Conservation (phyloP, 768 basidiomycete genomes). For the Chalciporus piperatus region DNA sequence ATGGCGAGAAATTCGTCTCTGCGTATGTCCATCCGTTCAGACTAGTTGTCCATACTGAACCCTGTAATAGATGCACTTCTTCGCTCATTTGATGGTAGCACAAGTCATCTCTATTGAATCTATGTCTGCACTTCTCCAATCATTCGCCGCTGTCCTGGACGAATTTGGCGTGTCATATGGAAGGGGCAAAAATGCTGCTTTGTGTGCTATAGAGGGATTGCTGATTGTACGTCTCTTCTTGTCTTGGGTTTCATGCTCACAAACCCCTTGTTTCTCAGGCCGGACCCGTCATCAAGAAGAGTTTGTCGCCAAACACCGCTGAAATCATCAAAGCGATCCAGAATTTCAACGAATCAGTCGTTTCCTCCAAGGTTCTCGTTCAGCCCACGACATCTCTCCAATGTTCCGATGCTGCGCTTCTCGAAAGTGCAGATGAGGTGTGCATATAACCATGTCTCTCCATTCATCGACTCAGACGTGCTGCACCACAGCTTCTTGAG, state of each 20-base stretch:
- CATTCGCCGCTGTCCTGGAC: conserved; percentile 83
- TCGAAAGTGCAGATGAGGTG: conserved; percentile 65
- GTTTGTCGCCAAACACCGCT: conserved; percentile 54
- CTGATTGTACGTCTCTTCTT: conserved; percentile 52
- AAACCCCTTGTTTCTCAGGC: conserved; percentile 41
- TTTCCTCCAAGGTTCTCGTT: conserved; percentile 60
- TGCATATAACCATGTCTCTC: not conserved
- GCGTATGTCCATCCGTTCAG: conserved; percentile 49
- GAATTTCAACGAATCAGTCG: conserved; percentile 61
- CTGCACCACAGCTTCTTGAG: conserved; percentile 62
- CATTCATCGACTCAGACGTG: conserved; percentile 3
- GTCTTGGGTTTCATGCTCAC: not conserved
- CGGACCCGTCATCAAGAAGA: conserved; percentile 62
- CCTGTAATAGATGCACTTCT: conserved; percentile 77
- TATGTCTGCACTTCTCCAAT: conserved; percentile 75
- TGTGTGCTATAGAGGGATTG: conserved; percentile 79
- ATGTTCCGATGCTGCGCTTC: conserved; percentile 34
- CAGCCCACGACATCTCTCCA: conserved; percentile 58
- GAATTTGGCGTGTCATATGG: conserved; percentile 86
- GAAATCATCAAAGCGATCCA: conserved; percentile 74
- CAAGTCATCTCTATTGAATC: conserved; percentile 74
- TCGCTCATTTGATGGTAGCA: conserved; percentile 81
- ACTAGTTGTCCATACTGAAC: conserved; percentile 1
- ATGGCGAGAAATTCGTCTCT: conserved; percentile 88
- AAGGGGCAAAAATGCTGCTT: conserved; percentile 76